Evolutionary conservation across 352 stramenopile species (phyloP).

Genomic region (Phytopythium montanum): DNA sequence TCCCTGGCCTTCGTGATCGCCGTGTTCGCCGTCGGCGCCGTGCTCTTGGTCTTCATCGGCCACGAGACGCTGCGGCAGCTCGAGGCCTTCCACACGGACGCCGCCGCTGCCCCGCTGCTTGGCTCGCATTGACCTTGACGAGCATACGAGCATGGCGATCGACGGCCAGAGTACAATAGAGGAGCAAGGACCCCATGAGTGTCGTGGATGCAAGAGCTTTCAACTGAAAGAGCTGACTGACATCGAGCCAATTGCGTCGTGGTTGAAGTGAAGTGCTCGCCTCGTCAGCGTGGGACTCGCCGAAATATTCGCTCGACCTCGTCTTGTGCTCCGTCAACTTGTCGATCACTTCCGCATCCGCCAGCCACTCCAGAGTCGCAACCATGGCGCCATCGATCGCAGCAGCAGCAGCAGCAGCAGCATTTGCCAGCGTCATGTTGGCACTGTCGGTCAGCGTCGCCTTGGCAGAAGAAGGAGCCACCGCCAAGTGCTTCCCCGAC

Average conservation of each 20-base stretch:
- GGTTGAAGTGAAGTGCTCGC: constrained; percentile 6
- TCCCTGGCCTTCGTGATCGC: constrained; percentile 26
- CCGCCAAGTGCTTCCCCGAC: constrained; percentile 28
- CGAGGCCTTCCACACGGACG: constrained; percentile 15
- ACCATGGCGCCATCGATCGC: too few species aligned
- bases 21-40: constrained; percentile 21
- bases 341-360: too few species aligned
- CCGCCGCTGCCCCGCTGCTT: constrained; percentile 25
- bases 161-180: constrained; percentile 4
- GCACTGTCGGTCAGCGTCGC: too few species aligned
- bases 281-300: neutral
- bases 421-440: too few species aligned
- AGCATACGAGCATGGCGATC: neutral
- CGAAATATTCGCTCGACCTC: constrained; percentile 1
- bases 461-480: too few species aligned
- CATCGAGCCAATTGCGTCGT: neutral
- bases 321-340: neutral
- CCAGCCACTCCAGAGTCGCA: too few species aligned
- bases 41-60: constrained; percentile 24
- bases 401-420: too few species aligned
- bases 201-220: neutral
- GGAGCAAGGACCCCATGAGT: neutral
- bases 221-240: neutral
- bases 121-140: constrained; percentile 22
- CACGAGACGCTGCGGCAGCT: constrained; percentile 28